These are phyloP conservation scores for Stephanodiscus minutulus DNA, from an alignment of 108 stramenopile species.

Conservation along the genomic window DNA sequence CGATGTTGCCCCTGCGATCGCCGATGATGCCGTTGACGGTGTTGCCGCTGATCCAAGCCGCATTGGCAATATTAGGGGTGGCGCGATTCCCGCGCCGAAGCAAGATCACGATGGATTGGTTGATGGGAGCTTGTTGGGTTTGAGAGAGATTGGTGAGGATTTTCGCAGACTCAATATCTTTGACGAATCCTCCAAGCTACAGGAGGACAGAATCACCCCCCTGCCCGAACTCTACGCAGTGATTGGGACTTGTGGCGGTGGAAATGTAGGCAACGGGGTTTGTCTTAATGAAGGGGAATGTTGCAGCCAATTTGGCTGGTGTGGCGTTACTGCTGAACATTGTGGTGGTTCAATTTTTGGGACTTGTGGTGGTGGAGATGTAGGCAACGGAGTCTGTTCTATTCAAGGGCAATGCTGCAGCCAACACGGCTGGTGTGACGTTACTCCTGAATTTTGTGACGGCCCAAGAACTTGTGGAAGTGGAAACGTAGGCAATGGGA, in stretches of 20 bases:
- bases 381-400: slow-evolving; percentile 23
- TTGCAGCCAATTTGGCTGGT: slow-evolving; percentile 39
- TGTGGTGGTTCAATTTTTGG: no score
- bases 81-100: neutral
- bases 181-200: neutral
- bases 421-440: slow-evolving; percentile 32
- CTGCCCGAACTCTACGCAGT: neutral
- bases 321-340: slow-evolving; percentile 30
- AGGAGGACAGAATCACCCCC: neutral
- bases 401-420: slow-evolving; percentile 33
- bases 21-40: neutral
- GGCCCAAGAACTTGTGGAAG: slow-evolving; percentile 9
- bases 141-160: neutral
- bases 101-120: neutral
- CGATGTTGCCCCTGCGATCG: neutral
- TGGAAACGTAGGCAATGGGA: slow-evolving; percentile 22
- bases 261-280: slow-evolving; percentile 17
- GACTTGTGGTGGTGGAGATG: slow-evolving; percentile 20
- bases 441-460: slow-evolving; percentile 21
- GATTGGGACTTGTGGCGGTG: neutral
- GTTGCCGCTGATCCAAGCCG: neutral
- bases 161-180: neutral
- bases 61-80: neutral
- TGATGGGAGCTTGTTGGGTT: neutral
- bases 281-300: slow-evolving; percentile 31